Evolutionary conservation across 331 rosid genomes (phyloP).

Genomic region (Pyracantha coccinea): DNA sequence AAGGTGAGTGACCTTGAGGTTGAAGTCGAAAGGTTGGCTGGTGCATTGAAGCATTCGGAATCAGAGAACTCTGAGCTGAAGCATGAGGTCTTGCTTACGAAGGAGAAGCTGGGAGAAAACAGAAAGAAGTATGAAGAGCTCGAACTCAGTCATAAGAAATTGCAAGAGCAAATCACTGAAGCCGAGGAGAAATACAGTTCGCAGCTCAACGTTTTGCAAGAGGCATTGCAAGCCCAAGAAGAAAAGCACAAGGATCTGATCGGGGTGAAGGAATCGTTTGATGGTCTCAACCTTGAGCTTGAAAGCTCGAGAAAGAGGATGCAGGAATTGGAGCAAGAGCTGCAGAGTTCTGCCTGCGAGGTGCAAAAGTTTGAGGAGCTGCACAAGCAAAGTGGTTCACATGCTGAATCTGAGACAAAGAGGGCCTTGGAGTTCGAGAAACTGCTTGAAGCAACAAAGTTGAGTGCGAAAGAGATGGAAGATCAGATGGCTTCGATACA

Average conservation of each 20-base stretch:
- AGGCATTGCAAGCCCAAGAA: conserved; percentile 68
- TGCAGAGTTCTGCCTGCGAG: conserved; percentile 48
- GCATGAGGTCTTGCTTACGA: conserved; percentile 48
- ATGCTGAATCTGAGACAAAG: conserved; percentile 66
- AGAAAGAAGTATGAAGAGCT: conserved; percentile 52
- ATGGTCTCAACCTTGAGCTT: conserved; percentile 46
- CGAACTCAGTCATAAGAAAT: conserved; percentile 51
- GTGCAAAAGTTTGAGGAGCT: conserved; percentile 68
- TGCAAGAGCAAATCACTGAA: conserved; percentile 58
- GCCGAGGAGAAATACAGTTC: conserved; percentile 51
- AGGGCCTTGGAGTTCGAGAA: conserved; percentile 65
- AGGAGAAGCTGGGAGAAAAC: conserved; percentile 54
- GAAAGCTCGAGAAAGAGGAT: conserved; percentile 59
- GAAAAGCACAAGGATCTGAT: conserved; percentile 51
- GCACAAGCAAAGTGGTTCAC: conserved; percentile 70
- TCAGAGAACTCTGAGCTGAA: conserved; percentile 61
- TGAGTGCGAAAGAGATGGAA: conserved; percentile 48
- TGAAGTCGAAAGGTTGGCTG: conserved; percentile 56
- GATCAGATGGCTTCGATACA: conserved; percentile 58
- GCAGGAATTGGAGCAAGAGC: conserved; percentile 55
- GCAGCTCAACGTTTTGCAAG: conserved; percentile 51
- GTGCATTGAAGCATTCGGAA: conserved; percentile 58
- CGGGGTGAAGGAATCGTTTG: conserved; percentile 63
- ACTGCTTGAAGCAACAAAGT: conserved; percentile 56
- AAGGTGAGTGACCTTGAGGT: conserved; percentile 64